Evolutionary conservation across 371 early-diverging fungal species (phyloP), one percentile per base, ranked within the genome.

Genomic region (Mucor irregularis): DNA sequence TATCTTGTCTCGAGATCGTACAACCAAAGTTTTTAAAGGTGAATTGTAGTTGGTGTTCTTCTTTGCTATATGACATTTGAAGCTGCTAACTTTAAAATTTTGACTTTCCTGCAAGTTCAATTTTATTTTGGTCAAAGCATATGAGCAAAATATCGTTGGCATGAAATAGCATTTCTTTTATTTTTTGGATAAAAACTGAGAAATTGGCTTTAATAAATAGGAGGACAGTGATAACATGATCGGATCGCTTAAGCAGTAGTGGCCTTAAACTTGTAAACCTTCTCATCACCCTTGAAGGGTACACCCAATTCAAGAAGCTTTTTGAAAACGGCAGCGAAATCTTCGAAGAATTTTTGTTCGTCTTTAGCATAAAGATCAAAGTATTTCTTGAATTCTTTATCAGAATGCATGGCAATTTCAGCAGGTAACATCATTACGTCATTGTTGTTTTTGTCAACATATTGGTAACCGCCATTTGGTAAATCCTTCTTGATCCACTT

Each of bases 251-350:
- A 42, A 24, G 19, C 33, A 31, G 48, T 63, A 13, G 51, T 40
- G n/a, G 46, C 24, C 58, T 80, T 71, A 64, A 87, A 85, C 19
- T 61, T 50, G 56, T 85, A 85, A 9, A 71, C 80, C 68, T 78
- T 84, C 45, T 78, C 74, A 60, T 80, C 63, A 26, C 82, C 84
- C 43, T 74, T 76, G 74, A 88, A 88, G 43, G 79, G 74, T 40
- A 91, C 89, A 60, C 96, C 97, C 51, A 96, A 78, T 72, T 95
- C 95, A 52, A 90, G 69, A 16, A 97, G 84, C 79, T 93, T 95
- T 58, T 74, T 66, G 59, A 88, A 93, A 16, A 87, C 94, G 53
- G 77, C 80, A 47, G 91, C 73, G 65, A 97, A 97, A 82, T 95
- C 95, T 22, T 76, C 78, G 69, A 84, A 92, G 82, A 93, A 94